Evolutionary conservation across 164 flowering plant species (phyloP).

Genomic region (Pachysandra terminalis): DNA sequence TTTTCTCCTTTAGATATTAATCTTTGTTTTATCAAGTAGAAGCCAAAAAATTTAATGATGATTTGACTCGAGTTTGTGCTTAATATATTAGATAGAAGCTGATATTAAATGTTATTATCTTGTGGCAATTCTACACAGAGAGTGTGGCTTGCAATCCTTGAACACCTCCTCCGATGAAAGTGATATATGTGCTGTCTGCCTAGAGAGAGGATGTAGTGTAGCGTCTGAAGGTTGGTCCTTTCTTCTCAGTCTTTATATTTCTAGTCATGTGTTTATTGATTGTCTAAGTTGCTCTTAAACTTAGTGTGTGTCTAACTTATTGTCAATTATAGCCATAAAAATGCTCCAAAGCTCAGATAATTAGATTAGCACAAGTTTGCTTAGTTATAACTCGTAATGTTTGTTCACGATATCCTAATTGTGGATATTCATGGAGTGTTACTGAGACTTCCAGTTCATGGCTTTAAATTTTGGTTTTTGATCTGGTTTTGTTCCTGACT

Average conservation of each 20-base stretch:
- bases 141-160: slow-evolving; percentile 66
- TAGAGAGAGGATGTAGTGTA: slow-evolving; percentile 83
- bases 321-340: too few species aligned
- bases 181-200: slow-evolving; percentile 90
- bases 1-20: not conserved
- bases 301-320: too few species aligned
- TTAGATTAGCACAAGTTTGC: too few species aligned
- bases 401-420: too few species aligned
- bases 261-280: not conserved
- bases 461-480: too few species aligned
- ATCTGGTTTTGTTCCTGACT: too few species aligned
- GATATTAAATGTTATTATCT: not conserved
- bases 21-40: not conserved
- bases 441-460: too few species aligned
- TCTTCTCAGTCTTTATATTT: not conserved
- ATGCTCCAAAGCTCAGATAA: too few species aligned
- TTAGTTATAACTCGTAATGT: too few species aligned
- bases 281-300: not conserved
- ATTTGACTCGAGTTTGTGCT: not conserved
- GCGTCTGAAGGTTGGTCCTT: slow-evolving; percentile 83
- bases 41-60: not conserved
- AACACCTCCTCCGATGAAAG: slow-evolving; percentile 60
- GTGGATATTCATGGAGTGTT: too few species aligned
- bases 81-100: not conserved
- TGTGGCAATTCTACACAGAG: slow-evolving; percentile 43